Evolutionary conservation across 164 flowering plant genomes (phyloP).

Genomic region (Vitis vinifera): DNA sequence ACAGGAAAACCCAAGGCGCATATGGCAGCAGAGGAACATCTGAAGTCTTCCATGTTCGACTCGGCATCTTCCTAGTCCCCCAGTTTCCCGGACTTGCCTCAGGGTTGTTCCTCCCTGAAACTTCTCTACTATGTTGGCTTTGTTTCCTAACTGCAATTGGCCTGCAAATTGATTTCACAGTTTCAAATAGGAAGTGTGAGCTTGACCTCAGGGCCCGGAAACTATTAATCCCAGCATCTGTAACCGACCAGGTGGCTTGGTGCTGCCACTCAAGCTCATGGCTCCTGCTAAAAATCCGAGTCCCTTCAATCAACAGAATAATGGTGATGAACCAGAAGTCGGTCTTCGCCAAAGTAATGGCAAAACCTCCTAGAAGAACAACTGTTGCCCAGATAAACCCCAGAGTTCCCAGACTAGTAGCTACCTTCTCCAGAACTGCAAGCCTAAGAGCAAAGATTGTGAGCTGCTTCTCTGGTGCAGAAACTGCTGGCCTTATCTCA

Average conservation of each 20-base stretch:
- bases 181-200: conserved; percentile 33
- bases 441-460: conserved; percentile 88
- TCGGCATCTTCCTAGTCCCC: conserved; percentile 21
- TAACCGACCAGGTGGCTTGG: conserved; percentile 83
- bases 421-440: conserved; percentile 78
- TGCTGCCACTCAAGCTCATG: conserved; percentile 97
- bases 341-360: conserved; percentile 65
- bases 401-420: conserved; percentile 82
- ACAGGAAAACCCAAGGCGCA: conserved; percentile 63
- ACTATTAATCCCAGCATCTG: conserved; percentile 72
- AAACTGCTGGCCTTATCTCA: conserved; percentile 16
- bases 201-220: conserved; percentile 62
- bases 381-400: conserved; percentile 99
- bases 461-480: conserved; percentile 87
- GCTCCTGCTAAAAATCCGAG: conserved; percentile 87
- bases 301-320: conserved; percentile 75
- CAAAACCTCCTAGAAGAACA: conserved; percentile 96
- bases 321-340: conserved; percentile 90
- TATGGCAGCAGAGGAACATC: conserved; percentile 93
- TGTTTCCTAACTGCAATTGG: conserved; percentile 20
- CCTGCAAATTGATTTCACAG: conserved; percentile 20
- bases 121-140: conserved; percentile 29
- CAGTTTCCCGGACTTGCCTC: conserved; percentile 9
- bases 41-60: conserved; percentile 63
- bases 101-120: conserved; percentile 8